phyloP scores from a whole-genome alignment of 2,329 filamentous ascomycete genomes.

The Emericellopsis atlantica region DNA sequence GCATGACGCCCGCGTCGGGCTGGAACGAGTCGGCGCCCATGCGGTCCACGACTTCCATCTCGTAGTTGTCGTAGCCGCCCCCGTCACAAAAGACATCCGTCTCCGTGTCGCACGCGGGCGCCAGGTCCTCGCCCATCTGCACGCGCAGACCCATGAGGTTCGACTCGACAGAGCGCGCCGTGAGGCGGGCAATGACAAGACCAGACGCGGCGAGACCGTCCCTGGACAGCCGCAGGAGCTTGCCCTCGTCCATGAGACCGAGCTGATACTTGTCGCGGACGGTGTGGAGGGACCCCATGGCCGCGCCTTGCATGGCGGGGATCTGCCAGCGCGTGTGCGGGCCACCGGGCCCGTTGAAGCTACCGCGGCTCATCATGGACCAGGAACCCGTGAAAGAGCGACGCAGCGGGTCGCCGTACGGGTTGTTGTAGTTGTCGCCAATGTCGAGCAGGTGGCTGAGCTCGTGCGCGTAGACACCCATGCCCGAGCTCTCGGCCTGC shows the following conservation, averaged over 20 bases:
- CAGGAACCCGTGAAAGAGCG: slow-evolving; percentile 37
- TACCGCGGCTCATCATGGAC: slow-evolving; percentile 38
- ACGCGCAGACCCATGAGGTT: slow-evolving; percentile 35
- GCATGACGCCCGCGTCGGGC: slow-evolving; percentile 37
- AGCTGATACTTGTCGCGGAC: slow-evolving; percentile 40
- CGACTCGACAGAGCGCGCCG: slow-evolving; percentile 29
- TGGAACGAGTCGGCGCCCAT: slow-evolving; percentile 41
- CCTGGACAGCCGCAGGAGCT: slow-evolving; percentile 29
- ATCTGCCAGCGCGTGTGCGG: slow-evolving; percentile 40
- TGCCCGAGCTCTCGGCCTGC: slow-evolving; percentile 38
- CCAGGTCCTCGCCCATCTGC: slow-evolving; percentile 28
- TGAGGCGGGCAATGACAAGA: slow-evolving; percentile 29
- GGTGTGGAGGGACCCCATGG: slow-evolving; percentile 37
- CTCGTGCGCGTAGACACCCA: slow-evolving; percentile 40
- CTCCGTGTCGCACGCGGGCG: slow-evolving; percentile 26
- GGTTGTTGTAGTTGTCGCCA: slow-evolving; percentile 44
- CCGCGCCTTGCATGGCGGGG: slow-evolving; percentile 31
- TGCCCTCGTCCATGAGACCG: slow-evolving; percentile 27
- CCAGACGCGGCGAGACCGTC: slow-evolving; percentile 27
- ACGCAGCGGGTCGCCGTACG: slow-evolving; percentile 28
- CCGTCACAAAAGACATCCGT: slow-evolving; percentile 36
- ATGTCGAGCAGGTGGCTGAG: slow-evolving; percentile 37
- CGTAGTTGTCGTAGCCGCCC: slow-evolving; percentile 35
- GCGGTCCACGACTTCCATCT: slow-evolving; percentile 38
- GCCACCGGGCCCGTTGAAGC: slow-evolving; percentile 37